Evolutionary conservation across 2,329 filamentous ascomycete genomes (phyloP).

Genomic region (Aspergillus sp.): DNA sequence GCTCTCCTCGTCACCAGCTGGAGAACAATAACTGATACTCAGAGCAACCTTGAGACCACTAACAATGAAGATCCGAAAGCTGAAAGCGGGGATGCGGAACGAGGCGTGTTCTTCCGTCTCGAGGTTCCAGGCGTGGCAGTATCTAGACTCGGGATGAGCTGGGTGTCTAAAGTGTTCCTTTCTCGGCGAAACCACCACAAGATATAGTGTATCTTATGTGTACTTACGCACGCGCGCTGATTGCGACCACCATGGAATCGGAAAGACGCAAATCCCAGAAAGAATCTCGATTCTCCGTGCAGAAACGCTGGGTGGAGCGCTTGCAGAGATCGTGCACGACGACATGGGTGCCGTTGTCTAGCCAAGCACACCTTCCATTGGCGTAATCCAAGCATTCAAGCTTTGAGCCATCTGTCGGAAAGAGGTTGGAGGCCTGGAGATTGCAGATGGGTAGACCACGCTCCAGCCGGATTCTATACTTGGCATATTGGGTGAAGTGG

Average conservation of each 20-base stretch:
- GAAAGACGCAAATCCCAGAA: slow-evolving; percentile 23
- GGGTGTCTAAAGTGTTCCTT: background rate
- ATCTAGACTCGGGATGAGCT: slow-evolving; percentile 19
- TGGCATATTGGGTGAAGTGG: slow-evolving; percentile 22
- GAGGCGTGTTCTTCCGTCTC: slow-evolving; percentile 20
- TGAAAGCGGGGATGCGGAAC: slow-evolving; percentile 31
- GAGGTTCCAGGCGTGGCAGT: slow-evolving; percentile 36
- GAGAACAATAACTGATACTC: slow-evolving; percentile 6
- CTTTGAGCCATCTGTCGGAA: background rate
- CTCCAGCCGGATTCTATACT: slow-evolving; percentile 26
- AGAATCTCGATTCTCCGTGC: slow-evolving; percentile 25
- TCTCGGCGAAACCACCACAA: background rate
- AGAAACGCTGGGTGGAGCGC: slow-evolving; percentile 16
- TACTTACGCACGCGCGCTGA: slow-evolving; percentile 27
- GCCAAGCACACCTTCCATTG: slow-evolving; percentile 25
- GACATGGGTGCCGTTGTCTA: slow-evolving; percentile 14
- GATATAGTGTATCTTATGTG: background rate
- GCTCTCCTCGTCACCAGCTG: slow-evolving; percentile 9
- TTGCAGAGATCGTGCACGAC: slow-evolving; percentile 19
- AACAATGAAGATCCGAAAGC: slow-evolving; percentile 21
- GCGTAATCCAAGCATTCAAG: slow-evolving; percentile 21
- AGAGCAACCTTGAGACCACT: slow-evolving; percentile 27
- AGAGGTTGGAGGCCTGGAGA: background rate
- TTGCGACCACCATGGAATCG: slow-evolving; percentile 22
- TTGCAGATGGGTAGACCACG: slow-evolving; percentile 24